phyloP scores from a whole-genome alignment of 768 basidiomycete genomes.

The Russula foetens region DNA sequence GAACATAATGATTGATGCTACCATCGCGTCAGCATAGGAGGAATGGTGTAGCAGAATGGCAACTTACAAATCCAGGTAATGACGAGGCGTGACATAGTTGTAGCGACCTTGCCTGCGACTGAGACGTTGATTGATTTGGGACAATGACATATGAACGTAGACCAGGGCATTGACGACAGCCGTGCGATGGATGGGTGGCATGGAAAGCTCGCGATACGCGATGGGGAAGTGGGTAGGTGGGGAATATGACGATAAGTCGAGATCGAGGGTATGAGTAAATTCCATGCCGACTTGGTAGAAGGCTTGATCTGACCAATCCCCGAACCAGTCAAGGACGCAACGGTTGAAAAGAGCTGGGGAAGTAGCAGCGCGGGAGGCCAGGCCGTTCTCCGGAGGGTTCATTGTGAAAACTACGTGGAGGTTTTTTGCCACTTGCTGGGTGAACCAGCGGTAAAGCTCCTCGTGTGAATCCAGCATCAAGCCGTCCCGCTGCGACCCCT shows the following conservation, averaged over 20 bases:
- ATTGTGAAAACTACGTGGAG: constrained; percentile 99
- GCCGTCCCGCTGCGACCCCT: constrained; percentile 98
- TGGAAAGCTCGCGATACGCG: constrained; percentile 71
- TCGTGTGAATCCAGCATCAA: constrained; percentile 97
- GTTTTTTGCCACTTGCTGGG: constrained; percentile 95
- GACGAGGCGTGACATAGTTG: constrained; percentile 94
- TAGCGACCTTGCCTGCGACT: constrained; percentile 91
- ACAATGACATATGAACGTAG: constrained; percentile 81
- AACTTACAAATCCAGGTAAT: constrained; percentile 96
- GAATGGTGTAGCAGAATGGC: constrained; percentile 1
- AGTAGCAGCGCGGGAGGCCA: constrained; percentile 92
- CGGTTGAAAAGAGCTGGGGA: constrained; percentile 98
- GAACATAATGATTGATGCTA: constrained; percentile 96
- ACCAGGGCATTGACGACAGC: constrained; percentile 94
- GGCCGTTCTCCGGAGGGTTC: constrained; percentile 95
- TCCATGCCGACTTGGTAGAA: constrained; percentile 98
- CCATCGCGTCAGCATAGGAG: background rate
- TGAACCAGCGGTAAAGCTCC: constrained; percentile 98
- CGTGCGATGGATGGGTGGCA: constrained; percentile 85
- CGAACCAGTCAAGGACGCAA: constrained; percentile 99
- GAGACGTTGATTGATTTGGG: constrained; percentile 82
- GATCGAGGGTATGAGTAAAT: constrained; percentile 89
- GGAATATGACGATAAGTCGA: constrained; percentile 76
- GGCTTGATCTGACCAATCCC: constrained; percentile 98
- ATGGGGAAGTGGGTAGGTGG: constrained; percentile 83